phyloP scores from a whole-genome alignment of 202 grass and related monocot genomes.

The Panicum virgatum region DNA sequence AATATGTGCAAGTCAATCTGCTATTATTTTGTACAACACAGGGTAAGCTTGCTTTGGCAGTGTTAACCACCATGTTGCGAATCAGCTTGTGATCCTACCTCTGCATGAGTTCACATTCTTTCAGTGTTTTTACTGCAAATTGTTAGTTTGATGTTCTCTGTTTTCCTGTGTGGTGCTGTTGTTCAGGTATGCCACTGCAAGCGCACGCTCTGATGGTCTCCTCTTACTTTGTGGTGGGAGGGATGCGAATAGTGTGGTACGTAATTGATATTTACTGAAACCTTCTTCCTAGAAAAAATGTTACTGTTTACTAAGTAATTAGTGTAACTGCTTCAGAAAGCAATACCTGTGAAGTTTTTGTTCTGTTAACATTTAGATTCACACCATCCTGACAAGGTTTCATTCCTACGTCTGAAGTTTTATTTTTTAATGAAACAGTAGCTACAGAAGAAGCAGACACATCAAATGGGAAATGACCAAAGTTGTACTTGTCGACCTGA shows the following conservation, averaged over 20 bases:
- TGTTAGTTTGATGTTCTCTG: constrained; percentile 24
- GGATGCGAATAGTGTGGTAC: constrained; percentile 96
- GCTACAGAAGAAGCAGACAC: not conserved
- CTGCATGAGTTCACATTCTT: constrained; percentile 34
- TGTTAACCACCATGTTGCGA: constrained; percentile 31
- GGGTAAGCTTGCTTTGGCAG: constrained; percentile 30
- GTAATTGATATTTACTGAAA: constrained; percentile 19
- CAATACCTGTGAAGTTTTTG: constrained; percentile 3
- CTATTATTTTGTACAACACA: constrained; percentile 36
- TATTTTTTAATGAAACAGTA: not conserved
- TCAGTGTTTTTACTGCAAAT: constrained; percentile 33
- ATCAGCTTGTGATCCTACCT: constrained; percentile 36
- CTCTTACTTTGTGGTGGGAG: constrained; percentile 96
- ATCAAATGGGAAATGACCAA: constrained; percentile 12
- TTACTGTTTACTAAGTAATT: not conserved
- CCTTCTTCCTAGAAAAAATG: not conserved
- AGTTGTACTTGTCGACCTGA: constrained; percentile 12
- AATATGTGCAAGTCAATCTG: constrained; percentile 30
- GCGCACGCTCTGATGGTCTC: constrained; percentile 98
- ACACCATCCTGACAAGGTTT: constrained; percentile 4
- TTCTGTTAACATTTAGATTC: not conserved
- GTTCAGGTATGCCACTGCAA: constrained; percentile 99
- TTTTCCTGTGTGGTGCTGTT: constrained; percentile 32
- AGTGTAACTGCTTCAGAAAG: not conserved
- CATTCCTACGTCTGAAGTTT: constrained; percentile 5